Evolutionary conservation across 2,329 filamentous ascomycete species (phyloP), one percentile per base, ranked within the genome.

Genomic region (Diaporthe sp.): DNA sequence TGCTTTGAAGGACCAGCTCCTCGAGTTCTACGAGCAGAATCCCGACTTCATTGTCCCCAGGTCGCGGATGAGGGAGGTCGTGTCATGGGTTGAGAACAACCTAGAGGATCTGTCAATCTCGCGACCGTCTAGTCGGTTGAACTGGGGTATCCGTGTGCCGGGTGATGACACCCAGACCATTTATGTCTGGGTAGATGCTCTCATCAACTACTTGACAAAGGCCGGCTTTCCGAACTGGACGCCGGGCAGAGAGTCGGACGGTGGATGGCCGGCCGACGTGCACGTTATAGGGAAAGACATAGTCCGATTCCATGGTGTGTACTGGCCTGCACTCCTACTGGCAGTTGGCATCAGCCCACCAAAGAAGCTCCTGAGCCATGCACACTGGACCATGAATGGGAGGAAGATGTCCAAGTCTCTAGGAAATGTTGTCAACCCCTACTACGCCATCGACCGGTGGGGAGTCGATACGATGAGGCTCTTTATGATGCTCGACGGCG

Each of bases 241-340:
- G 0, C 92, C 94, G 0, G 91, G 91, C 2, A 85, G 88, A 5
- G 91, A 93, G 75, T 82, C 87, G 19, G 85, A 85, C 28, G 89
- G 89, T 67, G 92, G 94, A 33, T 99, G 97, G 96, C 97, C 97
- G 6, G 95, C 95, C 12, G 92, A 99, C 82, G 89, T 97, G 25
- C 97, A 99, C 60, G 91, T 99, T 35, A 93, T 99, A 72, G 97
- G 97, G 66, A 99, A 99, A 84, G 97, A 99, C 82, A 99, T 99
- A 77, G 88, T 97, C 74, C 93, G 95, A 25, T 99, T 99, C 83
- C 97, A 99, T 82, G 96, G 95, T 83, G 92, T 99, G 64, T 99
- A 99, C 87, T 99, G 97, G 97, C 97, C 97, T 0, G 97, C 97
- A 4, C 93, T 99, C 78, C 91, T 99, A 22, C 93, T 99, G 89